These are phyloP conservation scores for Tricladium varicosporioides DNA, from an alignment of 2,329 filamentous ascomycete species.

Conservation along the genomic window DNA sequence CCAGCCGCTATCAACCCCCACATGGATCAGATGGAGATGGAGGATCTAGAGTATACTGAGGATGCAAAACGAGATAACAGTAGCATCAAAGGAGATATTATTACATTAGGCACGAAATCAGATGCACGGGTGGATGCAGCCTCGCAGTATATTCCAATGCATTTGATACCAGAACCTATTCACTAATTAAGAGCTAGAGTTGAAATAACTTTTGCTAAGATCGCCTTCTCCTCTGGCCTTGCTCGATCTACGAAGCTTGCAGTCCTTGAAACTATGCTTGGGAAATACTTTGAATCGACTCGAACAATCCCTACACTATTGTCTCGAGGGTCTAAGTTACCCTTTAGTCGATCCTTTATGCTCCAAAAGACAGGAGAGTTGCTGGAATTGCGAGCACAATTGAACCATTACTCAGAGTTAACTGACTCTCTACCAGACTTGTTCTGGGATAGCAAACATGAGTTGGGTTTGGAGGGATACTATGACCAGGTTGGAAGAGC, in stretches of 20 bases:
- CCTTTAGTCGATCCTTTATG: constrained; percentile 74
- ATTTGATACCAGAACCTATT: not conserved
- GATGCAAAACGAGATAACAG: constrained; percentile 73
- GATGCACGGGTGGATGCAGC: constrained; percentile 44
- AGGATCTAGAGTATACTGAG: constrained; percentile 84
- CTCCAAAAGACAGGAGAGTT: constrained; percentile 92
- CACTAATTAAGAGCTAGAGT: constrained; percentile 31
- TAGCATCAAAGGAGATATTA: constrained; percentile 80
- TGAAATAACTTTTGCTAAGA: constrained; percentile 78
- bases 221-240: constrained; percentile 92
- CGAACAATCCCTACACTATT: constrained; percentile 77
- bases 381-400: constrained; percentile 80
- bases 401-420: constrained; percentile 95
- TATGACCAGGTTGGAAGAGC: constrained; percentile 91
- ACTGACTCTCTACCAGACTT: constrained; percentile 94
- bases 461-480: constrained; percentile 88
- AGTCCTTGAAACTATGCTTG: constrained; percentile 80
- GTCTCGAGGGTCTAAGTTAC: constrained; percentile 61
- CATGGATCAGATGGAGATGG: constrained; percentile 71
- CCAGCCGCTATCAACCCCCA: constrained; percentile 76
- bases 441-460: constrained; percentile 91
- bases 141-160: constrained; percentile 16
- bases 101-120: constrained; percentile 77
- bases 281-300: constrained; percentile 83
- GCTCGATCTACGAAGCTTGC: constrained; percentile 92